Evolutionary conservation across 768 basidiomycete species (phyloP), one percentile per base, ranked within the genome.

Genomic region (Boletus sp.): DNA sequence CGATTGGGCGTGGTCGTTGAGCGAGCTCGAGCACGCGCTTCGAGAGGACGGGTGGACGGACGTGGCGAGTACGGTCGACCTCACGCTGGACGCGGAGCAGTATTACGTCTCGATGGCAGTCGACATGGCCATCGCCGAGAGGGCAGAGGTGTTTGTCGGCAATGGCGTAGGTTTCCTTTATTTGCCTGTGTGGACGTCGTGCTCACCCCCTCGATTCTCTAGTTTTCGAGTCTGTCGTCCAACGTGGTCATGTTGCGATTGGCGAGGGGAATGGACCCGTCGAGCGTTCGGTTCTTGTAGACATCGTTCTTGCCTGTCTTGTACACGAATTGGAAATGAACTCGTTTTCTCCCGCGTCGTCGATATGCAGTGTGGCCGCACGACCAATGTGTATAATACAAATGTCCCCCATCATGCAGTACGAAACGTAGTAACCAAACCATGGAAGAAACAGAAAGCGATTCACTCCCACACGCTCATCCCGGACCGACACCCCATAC

Each of bases 401-500:
- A 24, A 24, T 24, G 24, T 24, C 24, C 24, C 24, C 24, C 3
- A 24, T 24, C 24, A 24, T 24, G 24, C 24, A 24, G 24, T 24
- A 24, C 24, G 24, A 24, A 3, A 24, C 24, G 24, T 24, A 3
- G 24, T 24, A 24, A 24, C 24, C 24, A 24, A 24, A 24, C 3
- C 24, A 24, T 24, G 3, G 24, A 24, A 24, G 2, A 24, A 24
- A 24, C 24, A 24, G 24, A 24, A 24, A 1, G 24, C 3, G 24
- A 24, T 24, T 24, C 12, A 6, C 36, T 2, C 30, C 4, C 9
- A 30, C 10, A 10, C 1, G 6, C 15, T 52, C 47, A 55, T 6
- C 40, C 50, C 10, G 36, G 28, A 5, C 85, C 86, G 42, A 94
- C 75, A 5, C 83, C 87, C 95, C 95, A 97, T 0, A 94, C 92